Evolutionary conservation across 2,329 filamentous ascomycete genomes (phyloP).

Genomic region (Cryphonectria radicalis): DNA sequence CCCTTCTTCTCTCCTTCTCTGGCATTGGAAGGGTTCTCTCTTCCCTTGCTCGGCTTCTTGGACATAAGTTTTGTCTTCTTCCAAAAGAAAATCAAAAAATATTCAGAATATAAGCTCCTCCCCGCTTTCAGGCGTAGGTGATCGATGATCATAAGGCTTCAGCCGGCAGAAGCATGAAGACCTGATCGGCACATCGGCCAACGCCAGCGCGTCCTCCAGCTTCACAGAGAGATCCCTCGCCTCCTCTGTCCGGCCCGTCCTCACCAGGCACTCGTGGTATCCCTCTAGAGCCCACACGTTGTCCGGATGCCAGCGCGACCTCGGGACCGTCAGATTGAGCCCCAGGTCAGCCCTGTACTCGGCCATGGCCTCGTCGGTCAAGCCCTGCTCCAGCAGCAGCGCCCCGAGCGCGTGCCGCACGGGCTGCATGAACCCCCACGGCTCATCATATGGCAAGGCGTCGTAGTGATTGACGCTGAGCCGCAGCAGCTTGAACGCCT

Average conservation of each 20-base stretch:
- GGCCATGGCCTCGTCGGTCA: slow-evolving; percentile 56
- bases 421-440: slow-evolving; percentile 82
- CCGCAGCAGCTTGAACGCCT: slow-evolving; percentile 63
- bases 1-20: background rate
- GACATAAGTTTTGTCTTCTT: background rate
- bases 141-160: slow-evolving; percentile 10
- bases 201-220: slow-evolving; percentile 55
- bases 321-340: slow-evolving; percentile 60
- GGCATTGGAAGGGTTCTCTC: background rate
- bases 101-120: background rate
- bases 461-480: slow-evolving; percentile 65
- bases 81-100: background rate
- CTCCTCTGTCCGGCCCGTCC: slow-evolving; percentile 51
- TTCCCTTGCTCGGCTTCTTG: background rate
- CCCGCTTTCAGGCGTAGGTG: background rate
- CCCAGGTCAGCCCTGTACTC: slow-evolving; percentile 68
- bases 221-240: slow-evolving; percentile 45
- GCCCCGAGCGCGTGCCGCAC: slow-evolving; percentile 73
- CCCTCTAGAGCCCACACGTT: slow-evolving; percentile 80
- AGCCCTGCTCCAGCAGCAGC: slow-evolving; percentile 68
- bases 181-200: slow-evolving; percentile 62
- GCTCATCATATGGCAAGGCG: slow-evolving; percentile 70
- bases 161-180: slow-evolving; percentile 60
- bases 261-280: slow-evolving; percentile 69
- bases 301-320: slow-evolving; percentile 68